Percentiles rank a stretch among this genome's conserved stretches.
phyloP scores from a whole-genome alignment of 2,329 filamentous ascomycete species.

The Ophiostoma sp. region DNA sequence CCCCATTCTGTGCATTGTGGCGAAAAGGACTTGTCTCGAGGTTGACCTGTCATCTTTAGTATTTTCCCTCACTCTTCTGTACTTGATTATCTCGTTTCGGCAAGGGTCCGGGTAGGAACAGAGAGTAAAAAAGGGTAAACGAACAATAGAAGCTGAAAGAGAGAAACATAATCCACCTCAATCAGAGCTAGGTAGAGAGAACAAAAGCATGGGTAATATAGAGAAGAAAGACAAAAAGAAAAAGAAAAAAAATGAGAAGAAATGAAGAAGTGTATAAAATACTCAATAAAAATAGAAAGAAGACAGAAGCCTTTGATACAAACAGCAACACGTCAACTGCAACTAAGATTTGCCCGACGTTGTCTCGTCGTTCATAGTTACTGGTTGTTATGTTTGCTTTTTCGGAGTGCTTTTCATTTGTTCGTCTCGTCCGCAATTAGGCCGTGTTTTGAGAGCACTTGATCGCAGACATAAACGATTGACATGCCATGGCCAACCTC shows the following conservation, averaged over 20 bases:
- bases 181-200: neutral
- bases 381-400: neutral
- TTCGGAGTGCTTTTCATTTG: neutral
- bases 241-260: neutral
- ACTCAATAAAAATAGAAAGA: neutral
- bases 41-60: neutral
- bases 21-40: neutral
- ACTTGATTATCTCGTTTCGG: neutral
- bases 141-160: neutral
- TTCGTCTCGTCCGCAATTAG: no score
- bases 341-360: neutral
- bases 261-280: neutral
- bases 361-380: neutral
- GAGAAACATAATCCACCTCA: conserved; percentile 3
- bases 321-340: no score
- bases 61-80: neutral
- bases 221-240: neutral
- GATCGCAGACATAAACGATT: no score
- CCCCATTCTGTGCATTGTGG: neutral
- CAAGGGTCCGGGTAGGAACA: neutral
- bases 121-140: neutral
- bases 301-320: no score
- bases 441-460: no score
- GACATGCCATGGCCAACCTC: no score
- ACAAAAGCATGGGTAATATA: neutral